phyloP scores from a whole-genome alignment of 169 alveolate genomes.

The Plasmodium ovale region DNA sequence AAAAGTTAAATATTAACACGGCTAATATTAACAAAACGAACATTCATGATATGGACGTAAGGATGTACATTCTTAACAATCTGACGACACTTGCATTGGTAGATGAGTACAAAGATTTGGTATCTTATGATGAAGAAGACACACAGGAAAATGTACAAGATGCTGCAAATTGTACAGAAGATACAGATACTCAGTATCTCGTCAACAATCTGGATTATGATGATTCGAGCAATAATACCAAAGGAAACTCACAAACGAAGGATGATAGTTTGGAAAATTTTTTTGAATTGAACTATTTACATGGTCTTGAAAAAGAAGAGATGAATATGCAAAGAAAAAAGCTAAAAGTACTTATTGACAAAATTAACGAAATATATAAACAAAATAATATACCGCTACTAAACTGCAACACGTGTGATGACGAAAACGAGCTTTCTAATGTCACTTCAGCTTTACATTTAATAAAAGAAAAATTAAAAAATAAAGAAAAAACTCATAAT shows the following conservation, averaged over 20 bases:
- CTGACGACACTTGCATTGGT: constrained; percentile 54
- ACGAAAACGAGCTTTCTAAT: not conserved
- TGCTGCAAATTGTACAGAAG: not conserved
- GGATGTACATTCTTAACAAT: constrained; percentile 45
- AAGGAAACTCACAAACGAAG: not conserved
- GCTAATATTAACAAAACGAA: constrained; percentile 39
- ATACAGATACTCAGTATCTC: not conserved
- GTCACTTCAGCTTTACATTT: constrained; percentile 42
- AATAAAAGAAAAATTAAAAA: constrained; percentile 69
- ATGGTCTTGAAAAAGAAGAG: constrained; percentile 14
- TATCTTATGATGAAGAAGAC: constrained; percentile 27
- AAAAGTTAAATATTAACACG: constrained; percentile 50
- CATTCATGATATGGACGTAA: constrained; percentile 39
- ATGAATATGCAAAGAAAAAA: not conserved
- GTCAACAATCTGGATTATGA: too few relatives aligned
- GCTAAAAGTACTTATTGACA: constrained; percentile 12
- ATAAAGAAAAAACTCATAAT: constrained; percentile 46
- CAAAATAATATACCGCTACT: constrained; percentile 44
- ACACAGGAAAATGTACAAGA: not conserved
- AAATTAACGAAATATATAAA: constrained; percentile 62
- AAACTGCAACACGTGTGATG: not conserved
- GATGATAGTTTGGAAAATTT: constrained; percentile 21
- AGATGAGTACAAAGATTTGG: constrained; percentile 70
- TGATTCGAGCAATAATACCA: not conserved
- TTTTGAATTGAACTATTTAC: constrained; percentile 32